phyloP scores from a whole-genome alignment of 306 rosid species.

The Dryas alaskensis region DNA sequence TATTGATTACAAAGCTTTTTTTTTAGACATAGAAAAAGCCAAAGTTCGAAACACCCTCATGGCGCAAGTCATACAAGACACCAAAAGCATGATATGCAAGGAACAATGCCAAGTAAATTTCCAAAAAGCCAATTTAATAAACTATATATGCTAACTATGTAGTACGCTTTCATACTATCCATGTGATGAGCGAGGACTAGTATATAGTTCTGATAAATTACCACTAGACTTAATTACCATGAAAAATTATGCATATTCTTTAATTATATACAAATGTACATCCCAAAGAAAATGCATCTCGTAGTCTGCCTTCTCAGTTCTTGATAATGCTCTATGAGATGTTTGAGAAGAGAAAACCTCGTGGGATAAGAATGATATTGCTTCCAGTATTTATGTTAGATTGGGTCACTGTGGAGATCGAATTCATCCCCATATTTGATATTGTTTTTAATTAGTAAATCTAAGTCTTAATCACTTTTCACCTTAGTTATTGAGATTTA shows the following conservation, averaged over 20 bases:
- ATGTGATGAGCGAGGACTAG: not conserved
- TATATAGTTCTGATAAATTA: not conserved
- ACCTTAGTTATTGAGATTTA: not conserved
- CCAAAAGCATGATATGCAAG: constrained; percentile 1
- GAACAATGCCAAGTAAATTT: not conserved
- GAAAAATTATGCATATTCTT: not conserved
- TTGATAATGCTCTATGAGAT: constrained; percentile 1
- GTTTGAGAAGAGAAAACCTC: not conserved
- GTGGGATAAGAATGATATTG: not conserved
- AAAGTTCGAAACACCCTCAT: not conserved
- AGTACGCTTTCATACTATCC: not conserved
- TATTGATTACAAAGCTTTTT: not conserved
- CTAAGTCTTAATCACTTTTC: not conserved
- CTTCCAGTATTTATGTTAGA: not conserved
- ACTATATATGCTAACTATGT: not conserved
- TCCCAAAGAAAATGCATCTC: not conserved
- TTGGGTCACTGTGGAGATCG: not conserved
- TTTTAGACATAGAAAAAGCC: not conserved
- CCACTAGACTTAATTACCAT: not conserved
- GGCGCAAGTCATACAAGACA: not conserved
- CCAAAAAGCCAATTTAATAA: not conserved
- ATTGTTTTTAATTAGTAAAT: not conserved
- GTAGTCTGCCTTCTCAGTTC: not conserved
- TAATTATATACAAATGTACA: no score
- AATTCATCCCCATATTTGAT: not conserved